Evolutionary conservation across 2,329 filamentous ascomycete species (phyloP).

Genomic region (Chaetomiaceae sp.): DNA sequence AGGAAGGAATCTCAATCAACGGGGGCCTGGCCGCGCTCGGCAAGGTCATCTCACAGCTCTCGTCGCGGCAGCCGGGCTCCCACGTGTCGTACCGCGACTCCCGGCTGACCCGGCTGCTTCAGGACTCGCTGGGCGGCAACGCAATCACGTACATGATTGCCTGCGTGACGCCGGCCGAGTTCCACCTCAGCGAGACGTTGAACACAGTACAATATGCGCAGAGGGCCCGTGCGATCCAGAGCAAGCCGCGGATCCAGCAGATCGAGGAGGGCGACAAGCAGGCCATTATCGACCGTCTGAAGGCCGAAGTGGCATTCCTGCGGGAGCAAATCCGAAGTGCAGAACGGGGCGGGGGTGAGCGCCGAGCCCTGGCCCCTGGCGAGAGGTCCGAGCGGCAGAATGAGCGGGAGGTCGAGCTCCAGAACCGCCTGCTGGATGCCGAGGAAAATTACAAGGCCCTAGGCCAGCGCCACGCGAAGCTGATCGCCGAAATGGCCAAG

Average conservation of each 20-base stretch:
- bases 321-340: conserved; percentile 87
- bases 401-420: conserved; percentile 82
- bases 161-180: conserved; percentile 93
- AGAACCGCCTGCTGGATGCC: conserved; percentile 85
- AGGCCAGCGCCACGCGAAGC: conserved; percentile 87
- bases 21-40: conserved; percentile 89
- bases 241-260: conserved; percentile 93
- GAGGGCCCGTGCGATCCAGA: conserved; percentile 91
- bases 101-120: conserved; percentile 87
- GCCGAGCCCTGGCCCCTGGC: conserved; percentile 50
- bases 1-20: conserved; percentile 97
- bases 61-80: conserved; percentile 77
- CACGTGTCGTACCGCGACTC: conserved; percentile 98
- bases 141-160: conserved; percentile 99
- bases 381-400: conserved; percentile 75
- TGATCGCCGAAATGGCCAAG: conserved; percentile 89
- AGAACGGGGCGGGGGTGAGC: conserved; percentile 57
- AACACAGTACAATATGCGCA: conserved; percentile 98
- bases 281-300: conserved; percentile 85
- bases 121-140: conserved; percentile 94
- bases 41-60: conserved; percentile 97
- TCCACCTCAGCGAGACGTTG: conserved; percentile 93
- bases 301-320: conserved; percentile 88
- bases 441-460: conserved; percentile 94
- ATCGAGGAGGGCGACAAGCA: conserved; percentile 91